Evolutionary conservation across 1,284 basidiomycete species (phyloP).

Genomic region (Naganishia sp.): DNA sequence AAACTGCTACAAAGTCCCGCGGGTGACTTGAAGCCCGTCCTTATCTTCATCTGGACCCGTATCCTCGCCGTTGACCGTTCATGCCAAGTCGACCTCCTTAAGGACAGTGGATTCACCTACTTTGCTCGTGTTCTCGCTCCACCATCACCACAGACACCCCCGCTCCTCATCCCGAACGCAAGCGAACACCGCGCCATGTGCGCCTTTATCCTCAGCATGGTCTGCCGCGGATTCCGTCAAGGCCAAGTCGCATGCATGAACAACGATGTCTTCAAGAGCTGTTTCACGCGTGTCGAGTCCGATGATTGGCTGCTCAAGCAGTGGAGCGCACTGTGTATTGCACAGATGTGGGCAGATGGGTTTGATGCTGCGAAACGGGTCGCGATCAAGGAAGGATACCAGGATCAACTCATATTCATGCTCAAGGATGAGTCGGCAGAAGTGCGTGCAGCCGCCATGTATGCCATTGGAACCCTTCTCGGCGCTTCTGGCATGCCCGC

Average conservation of each 20-base stretch:
- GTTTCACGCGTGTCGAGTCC: constrained; percentile 77
- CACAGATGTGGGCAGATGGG: constrained; percentile 85
- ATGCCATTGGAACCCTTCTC: constrained; percentile 89
- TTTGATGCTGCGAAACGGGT: constrained; percentile 88
- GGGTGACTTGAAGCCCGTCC: constrained; percentile 90
- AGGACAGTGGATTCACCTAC: constrained; percentile 82
- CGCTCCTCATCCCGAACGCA: constrained; percentile 74
- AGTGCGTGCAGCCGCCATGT: constrained; percentile 86
- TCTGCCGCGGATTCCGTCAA: constrained; percentile 80
- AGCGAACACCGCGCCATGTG: constrained; percentile 99
- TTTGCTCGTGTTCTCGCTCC: constrained; percentile 76
- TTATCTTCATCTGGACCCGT: constrained; percentile 98
- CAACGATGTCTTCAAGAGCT: constrained; percentile 85
- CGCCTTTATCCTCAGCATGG: constrained; percentile 91
- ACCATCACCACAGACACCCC: constrained; percentile 44
- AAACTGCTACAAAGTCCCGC: constrained; percentile 94
- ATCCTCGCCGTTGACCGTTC: constrained; percentile 93
- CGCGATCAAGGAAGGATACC: constrained; percentile 77
- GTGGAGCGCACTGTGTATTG: constrained; percentile 92
- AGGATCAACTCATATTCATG: constrained; percentile 80
- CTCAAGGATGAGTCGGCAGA: constrained; percentile 88
- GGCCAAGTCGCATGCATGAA: constrained; percentile 85
- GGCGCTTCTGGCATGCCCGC: constrained; percentile 70
- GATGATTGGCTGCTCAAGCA: constrained; percentile 90
- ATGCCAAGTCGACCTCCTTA: constrained; percentile 87